Base-by-base conservation (phyloP, 805 yeast genomes). In the Ogataea chonburiensis region DNA sequence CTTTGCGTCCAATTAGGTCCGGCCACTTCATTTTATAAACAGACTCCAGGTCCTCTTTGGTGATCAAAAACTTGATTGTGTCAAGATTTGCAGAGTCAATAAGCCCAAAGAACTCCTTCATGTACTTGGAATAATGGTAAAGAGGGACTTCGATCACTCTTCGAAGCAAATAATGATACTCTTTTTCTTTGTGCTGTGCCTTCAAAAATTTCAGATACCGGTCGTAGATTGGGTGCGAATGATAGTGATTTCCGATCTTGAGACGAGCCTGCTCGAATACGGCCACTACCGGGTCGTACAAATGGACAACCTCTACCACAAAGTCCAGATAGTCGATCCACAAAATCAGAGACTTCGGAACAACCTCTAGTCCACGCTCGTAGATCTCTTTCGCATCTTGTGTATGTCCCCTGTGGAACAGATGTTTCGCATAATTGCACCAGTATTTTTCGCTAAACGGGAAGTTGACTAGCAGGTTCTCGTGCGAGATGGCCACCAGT, bases 381-480 rank as follows among this genome's bases (percentile, higher is more conserved):
- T 61, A 77, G 2, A 75, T 53, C 2, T 38, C 42, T 2, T 55
- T 53, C 2, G 76, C 67, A 3, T 42, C 38, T 0, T 56, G 58
- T 1, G 74, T 63, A 31, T 64, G 49, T 1, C 77, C 78, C 19
- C 74, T 50, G 20, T 55, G 58, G 45, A 66, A 71, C 45, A 69
- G 71, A 66, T 70, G 60, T 3, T 56, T 49, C 0, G 82, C 81
- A 51, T 61, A 76, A 24, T 69, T 63, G n/a, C 74, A 57, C 85
- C 85, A 79, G 47, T 75, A 75, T 28, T 71, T 73, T 43, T 70
- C 75, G 19, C 71, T 55, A 5, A 60, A 52, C 0, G 86, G 85
- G 46, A 58, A 78, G 30, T 66, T 63, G 1, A 54, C 53, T 11
- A 79, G 58, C 10, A 77, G 51, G 24, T 68, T 63, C 28, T 62